phyloP scores from a whole-genome alignment of 306 rosid species.

The Elaeagnus macrophylla region DNA sequence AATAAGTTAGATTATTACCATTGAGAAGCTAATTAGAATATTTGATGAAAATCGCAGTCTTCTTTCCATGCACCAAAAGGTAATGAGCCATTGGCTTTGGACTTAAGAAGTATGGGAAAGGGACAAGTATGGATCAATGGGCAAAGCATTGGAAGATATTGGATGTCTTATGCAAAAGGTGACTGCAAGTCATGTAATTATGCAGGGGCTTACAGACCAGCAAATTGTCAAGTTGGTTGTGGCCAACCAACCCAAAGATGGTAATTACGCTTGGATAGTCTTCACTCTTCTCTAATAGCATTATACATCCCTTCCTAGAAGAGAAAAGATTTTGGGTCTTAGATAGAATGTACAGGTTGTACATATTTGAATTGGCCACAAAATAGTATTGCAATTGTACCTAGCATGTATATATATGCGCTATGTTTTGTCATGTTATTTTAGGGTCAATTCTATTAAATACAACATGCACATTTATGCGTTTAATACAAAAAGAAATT shows the following conservation, averaged over 20 bases:
- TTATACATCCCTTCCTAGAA: no score
- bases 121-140: neutral
- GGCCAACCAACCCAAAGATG: conserved; percentile 9
- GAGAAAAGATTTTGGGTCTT: no score
- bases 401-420: no score
- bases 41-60: neutral
- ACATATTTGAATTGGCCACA: no score
- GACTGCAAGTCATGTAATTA: neutral
- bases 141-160: neutral
- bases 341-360: no score
- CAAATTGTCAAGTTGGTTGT: neutral
- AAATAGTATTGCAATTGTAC: no score
- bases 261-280: neutral
- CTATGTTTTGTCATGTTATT: no score
- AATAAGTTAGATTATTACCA: neutral
- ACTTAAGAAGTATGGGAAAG: neutral
- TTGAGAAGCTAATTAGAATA: neutral
- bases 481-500: no score
- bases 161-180: neutral
- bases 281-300: no score
- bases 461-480: no score
- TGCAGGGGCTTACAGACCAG: neutral
- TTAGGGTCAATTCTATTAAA: no score
- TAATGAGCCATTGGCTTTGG: conserved; percentile 1
- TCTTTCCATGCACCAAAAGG: neutral